Conservation (phyloP, 2,329 filamentous ascomycete genomes). For the Paraphoma sp. region DNA sequence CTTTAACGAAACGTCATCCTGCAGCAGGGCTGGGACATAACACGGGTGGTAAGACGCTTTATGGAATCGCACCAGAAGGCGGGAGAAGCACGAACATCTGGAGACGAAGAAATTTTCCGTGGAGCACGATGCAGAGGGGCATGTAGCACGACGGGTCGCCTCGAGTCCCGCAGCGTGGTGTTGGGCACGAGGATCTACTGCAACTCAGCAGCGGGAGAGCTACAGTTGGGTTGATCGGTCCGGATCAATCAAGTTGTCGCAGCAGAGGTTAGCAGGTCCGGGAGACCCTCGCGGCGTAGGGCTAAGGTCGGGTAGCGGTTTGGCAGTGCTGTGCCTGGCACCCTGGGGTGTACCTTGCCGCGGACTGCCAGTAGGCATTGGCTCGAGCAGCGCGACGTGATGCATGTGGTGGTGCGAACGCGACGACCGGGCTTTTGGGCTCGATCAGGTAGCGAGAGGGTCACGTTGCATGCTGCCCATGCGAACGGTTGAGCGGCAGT, state of each 20-base stretch:
- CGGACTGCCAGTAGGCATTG: not conserved
- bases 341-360: not conserved
- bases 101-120: not conserved
- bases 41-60: not conserved
- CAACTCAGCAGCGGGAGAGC: conserved; percentile 19
- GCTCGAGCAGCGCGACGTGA: not conserved
- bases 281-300: conserved; percentile 12
- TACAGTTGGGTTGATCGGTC: conserved; percentile 20
- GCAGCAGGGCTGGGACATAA: conserved; percentile 4
- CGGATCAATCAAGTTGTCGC: conserved; percentile 9
- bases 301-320: conserved; percentile 13
- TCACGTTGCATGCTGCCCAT: not conserved
- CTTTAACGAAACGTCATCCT: conserved; percentile 1
- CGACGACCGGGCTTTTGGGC: not conserved
- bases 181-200: conserved; percentile 19
- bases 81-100: not conserved
- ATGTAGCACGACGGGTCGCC: conserved; percentile 20
- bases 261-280: conserved; percentile 4
- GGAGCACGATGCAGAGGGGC: not conserved
- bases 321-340: conserved; percentile 6
- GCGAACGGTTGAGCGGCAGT: not conserved
- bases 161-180: conserved; percentile 15
- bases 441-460: not conserved
- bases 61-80: not conserved
- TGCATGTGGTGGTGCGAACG: not conserved